Conservation (phyloP, 345 rosid genomes). For the Raphanus raphanistrum region DNA sequence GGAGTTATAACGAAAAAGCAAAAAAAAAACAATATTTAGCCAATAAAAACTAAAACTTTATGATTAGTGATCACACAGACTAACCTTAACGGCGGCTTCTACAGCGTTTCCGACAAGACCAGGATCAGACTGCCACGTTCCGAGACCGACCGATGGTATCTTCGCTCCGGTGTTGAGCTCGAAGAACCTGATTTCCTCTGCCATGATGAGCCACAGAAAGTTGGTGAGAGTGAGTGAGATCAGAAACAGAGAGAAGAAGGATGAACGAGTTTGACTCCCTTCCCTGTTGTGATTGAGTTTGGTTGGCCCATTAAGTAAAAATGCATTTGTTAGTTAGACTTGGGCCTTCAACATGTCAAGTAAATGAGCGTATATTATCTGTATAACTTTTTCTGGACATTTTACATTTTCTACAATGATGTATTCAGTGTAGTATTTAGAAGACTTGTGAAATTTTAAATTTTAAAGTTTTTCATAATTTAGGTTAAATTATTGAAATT, state of each 20-base stretch:
- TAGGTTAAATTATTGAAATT: no score
- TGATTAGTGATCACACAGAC: neutral
- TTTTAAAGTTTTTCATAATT: no score
- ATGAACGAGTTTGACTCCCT: neutral
- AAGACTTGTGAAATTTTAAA: no score
- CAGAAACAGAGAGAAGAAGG: neutral
- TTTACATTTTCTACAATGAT: no score
- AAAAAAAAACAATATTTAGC: neutral
- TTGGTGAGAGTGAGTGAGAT: neutral
- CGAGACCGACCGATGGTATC: constrained; percentile 57
- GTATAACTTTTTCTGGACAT: no score
- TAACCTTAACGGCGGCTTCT: constrained; percentile 39
- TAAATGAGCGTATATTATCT: neutral
- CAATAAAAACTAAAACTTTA: neutral
- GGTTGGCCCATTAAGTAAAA: neutral
- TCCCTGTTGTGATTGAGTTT: no score
- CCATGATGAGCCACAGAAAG: constrained; percentile 39
- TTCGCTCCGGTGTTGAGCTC: constrained; percentile 58
- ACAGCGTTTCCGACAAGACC: constrained; percentile 61
- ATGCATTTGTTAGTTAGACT: neutral
- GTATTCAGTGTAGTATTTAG: no score
- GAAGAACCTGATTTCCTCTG: constrained; percentile 32
- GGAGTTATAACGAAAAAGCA: neutral
- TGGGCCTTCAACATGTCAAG: neutral
- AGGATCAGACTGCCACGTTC: constrained; percentile 63